phyloP scores from a whole-genome alignment of 352 stramenopile genomes.

The Pythium diclinum region DNA sequence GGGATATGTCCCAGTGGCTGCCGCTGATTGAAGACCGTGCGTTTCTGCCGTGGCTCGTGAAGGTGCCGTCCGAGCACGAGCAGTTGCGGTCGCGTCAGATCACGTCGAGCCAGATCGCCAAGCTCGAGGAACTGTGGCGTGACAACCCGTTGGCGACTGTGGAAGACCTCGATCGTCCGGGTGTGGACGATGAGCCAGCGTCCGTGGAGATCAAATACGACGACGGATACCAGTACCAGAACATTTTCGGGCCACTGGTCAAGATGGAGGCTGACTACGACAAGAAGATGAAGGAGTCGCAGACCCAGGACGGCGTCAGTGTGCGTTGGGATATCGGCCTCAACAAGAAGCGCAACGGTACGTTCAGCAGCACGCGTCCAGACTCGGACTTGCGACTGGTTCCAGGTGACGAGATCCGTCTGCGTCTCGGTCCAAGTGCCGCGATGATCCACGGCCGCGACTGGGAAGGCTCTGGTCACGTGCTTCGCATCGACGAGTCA shows the following conservation, averaged over 20 bases:
- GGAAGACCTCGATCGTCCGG: conserved; percentile 94
- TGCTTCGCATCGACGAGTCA: conserved; percentile 83
- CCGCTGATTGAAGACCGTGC: conserved; percentile 96
- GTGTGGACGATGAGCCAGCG: conserved; percentile 87
- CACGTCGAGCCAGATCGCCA: conserved; percentile 88
- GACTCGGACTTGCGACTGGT: conserved; percentile 91
- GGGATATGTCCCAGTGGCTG: conserved; percentile 98
- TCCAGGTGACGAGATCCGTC: conserved; percentile 95
- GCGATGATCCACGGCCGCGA: conserved; percentile 80
- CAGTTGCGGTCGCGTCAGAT: conserved; percentile 94
- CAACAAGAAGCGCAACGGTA: conserved; percentile 95
- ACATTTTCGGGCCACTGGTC: conserved; percentile 98
- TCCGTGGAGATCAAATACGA: conserved; percentile 93
- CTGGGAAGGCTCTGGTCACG: conserved; percentile 95
- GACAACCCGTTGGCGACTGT: conserved; percentile 95
- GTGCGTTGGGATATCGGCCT: conserved; percentile 96
- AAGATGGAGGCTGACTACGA: conserved; percentile 99
- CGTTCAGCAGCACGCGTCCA: conserved; percentile 91
- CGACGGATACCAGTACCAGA: conserved; percentile 99
- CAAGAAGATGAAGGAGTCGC: conserved; percentile 97
- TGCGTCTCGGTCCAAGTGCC: conserved; percentile 86
- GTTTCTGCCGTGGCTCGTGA: conserved; percentile 97
- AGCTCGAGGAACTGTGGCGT: conserved; percentile 94
- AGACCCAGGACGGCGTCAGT: conserved; percentile 93
- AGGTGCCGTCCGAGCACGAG: conserved; percentile 90